A percentile compares a stretch with the other conserved stretches of the same genome.
These are phyloP conservation scores for sorghum (Sorghum bicolor) DNA, from an alignment of 176 grass and related monocot genomes.

Conservation along the genomic window Sorghum_bicolor_NCBIv3 NC_012878.2:2260001-2260500, in stretches of 20 bases:
- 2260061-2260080: constrained; percentile 26
- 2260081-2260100: constrained; percentile 36
- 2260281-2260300: not conserved
- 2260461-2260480: not conserved
- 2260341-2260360: not conserved
- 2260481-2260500: not conserved
- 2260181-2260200: not conserved
- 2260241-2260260: not conserved
- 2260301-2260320: not conserved
- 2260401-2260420: not conserved
- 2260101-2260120: too few species aligned
- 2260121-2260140: too few species aligned
- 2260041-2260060: constrained; percentile 18
- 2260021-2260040: constrained; percentile 3
- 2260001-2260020: constrained; percentile 48
- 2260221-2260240: not conserved
- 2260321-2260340: not conserved
- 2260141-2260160: not conserved
- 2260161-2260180: constrained; percentile 19
- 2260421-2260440: not conserved
- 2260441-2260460: not conserved
- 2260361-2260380: constrained; percentile 4
- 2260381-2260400: not conserved
- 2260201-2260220: not conserved
- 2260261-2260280: not conserved